phyloP scores from a whole-genome alignment of 148 eudicot genomes.

The Rhododendron ovatum region DNA sequence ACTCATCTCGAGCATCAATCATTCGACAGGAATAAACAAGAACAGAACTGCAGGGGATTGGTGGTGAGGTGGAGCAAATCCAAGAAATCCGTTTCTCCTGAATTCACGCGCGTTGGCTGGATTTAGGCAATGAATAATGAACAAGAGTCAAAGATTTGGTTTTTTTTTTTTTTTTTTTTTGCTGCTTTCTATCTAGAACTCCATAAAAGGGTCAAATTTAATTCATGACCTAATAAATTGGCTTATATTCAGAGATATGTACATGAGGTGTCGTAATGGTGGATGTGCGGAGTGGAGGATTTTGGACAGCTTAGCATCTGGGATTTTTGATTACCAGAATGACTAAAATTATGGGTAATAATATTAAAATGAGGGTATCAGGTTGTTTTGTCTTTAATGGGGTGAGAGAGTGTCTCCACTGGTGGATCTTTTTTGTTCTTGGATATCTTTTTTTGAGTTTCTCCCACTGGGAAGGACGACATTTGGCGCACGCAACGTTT shows the following conservation, averaged over 20 bases:
- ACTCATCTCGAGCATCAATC: not conserved
- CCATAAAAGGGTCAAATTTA: not conserved
- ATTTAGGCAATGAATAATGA: not conserved
- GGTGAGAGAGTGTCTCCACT: not conserved
- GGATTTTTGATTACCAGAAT: not conserved
- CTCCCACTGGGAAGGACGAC: not conserved
- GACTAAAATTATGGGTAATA: not conserved
- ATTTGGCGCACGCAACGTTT: slow-evolving; percentile 12
- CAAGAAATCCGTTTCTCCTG: slow-evolving; percentile 13
- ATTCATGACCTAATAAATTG: not conserved
- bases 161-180: too few species aligned
- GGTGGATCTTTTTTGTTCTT: not conserved
- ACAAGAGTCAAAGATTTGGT: slow-evolving; percentile 11
- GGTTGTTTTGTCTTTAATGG: not conserved
- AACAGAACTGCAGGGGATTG: not conserved
- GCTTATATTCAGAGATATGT: not conserved
- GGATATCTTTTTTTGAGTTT: not conserved
- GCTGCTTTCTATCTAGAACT: not conserved
- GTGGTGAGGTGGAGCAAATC: slow-evolving; percentile 19
- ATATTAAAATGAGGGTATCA: not conserved
- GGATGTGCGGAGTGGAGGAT: not conserved
- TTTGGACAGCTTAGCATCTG: not conserved
- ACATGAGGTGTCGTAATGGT: too few species aligned
- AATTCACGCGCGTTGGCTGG: slow-evolving; percentile 16
- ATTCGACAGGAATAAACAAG: not conserved